Base-by-base conservation (phyloP, 176 grass and related monocot species). In the Dendrocalamus sinicus region DNA sequence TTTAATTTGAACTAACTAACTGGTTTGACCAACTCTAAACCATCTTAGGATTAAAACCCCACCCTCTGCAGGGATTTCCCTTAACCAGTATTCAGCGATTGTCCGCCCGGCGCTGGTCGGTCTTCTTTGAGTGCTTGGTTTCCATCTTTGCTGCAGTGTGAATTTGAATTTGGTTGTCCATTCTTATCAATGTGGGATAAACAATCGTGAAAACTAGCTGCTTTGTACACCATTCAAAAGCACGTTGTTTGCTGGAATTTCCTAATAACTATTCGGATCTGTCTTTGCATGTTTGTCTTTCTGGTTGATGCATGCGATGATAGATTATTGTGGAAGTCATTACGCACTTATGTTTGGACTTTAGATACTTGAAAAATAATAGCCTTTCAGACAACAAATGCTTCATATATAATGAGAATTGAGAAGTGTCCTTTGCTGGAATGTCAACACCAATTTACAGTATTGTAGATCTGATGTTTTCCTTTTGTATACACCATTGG, bases 331-430 rank as follows among this genome's bases (percentile, higher is more conserved):
- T 79, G 67, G 3, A 66, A 79, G 47, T 40, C 37, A 79, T 67
- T 84, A 20, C 53, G 13, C 16, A 24, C 40, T 50, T 81, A 44
- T 26, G 2, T 45, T 72, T 62, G 45, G 9, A 86, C 26, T 81
- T 52, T 35, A 23, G 45, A 72, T 48, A 15, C 20, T 71, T 53
- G 11, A 40, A 59, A 53, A 47, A 63, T 4, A 65, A 47, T 4
- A 82, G 17, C 17, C 51, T 86, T 77, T 45, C 65, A 58, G 68
- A 82, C 81, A 7, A 63, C 28, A 35, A 81, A 57, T 70, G 14
- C 15, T 79, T 77, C 19, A 53, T 88, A 5, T 79, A 48, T 28
- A 16, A 75, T 71, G 14, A 47, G 28, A 28, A 28, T 28, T 28
- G 28, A 28, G 43, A 84, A 41, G 10, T 5, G 5, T 43, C 12